Evolutionary conservation across 805 yeast species (phyloP).

Genomic region (Limtongozyma cylindracea): DNA sequence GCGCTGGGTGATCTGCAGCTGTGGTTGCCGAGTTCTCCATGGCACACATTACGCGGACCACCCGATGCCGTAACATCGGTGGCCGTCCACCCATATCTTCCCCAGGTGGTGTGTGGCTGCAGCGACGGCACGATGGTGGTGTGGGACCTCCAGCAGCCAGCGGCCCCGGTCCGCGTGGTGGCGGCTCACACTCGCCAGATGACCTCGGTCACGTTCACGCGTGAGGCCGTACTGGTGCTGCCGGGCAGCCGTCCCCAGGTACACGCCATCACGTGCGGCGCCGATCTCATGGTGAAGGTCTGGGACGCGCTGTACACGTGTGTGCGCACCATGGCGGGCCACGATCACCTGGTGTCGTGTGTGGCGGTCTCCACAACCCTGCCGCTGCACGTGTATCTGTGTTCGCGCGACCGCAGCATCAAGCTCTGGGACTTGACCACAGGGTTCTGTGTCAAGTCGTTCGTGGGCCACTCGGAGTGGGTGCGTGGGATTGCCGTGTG

Average conservation of each 20-base stretch:
- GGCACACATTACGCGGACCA: conserved; percentile 22
- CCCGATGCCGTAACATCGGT: conserved; percentile 33
- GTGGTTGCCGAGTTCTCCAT: conserved; percentile 37
- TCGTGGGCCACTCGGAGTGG: conserved; percentile 78
- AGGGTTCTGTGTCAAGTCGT: conserved; percentile 42
- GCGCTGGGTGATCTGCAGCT: conserved; percentile 9
- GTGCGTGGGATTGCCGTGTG: conserved; percentile 33
- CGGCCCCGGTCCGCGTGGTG: conserved; percentile 30
- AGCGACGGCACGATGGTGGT: conserved; percentile 47
- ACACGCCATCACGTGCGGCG: conserved; percentile 23
- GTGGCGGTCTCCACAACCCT: conserved; percentile 22
- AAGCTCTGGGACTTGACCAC: conserved; percentile 40
- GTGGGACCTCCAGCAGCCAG: conserved; percentile 41
- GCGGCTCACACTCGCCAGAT: conserved; percentile 60
- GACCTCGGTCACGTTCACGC: conserved; percentile 29
- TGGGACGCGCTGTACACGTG: conserved; percentile 31
- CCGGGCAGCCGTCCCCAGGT: conserved; percentile 6
- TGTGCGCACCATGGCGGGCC: conserved; percentile 49
- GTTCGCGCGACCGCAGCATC: conserved; percentile 36
- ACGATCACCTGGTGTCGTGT: conserved; percentile 63
- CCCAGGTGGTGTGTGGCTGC: conserved; percentile 36
- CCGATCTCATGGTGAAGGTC: conserved; percentile 32
- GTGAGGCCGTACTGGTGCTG: conserved; percentile 11
- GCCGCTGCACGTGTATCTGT: conserved; percentile 22
- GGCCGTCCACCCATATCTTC: conserved; percentile 53